Percentiles rank a stretch among this genome's conserved stretches.
Evolutionary conservation across 257 asterid species (phyloP).

Genomic region (Nyctanthes arbortristis): DNA sequence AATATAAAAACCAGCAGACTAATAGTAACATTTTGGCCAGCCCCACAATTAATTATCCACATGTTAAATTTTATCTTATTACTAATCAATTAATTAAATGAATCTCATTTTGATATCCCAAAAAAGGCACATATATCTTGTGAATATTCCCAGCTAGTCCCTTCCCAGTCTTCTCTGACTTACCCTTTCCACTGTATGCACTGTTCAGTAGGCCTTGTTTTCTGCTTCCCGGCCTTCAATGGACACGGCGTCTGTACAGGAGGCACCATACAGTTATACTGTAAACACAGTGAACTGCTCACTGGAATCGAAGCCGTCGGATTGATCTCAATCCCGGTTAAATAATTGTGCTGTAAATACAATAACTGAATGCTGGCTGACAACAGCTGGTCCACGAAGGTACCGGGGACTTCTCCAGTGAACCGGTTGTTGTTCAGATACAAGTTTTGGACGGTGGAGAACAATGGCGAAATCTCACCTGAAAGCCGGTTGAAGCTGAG

Average conservation of each 20-base stretch:
- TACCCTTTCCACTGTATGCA: constrained; percentile 73
- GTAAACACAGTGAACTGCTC: constrained; percentile 77
- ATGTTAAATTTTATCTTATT: constrained; percentile 4
- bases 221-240: constrained; percentile 77
- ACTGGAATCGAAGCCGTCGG: constrained; percentile 81
- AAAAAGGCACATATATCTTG: constrained; percentile 10
- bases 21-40: background rate
- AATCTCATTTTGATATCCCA: constrained; percentile 1
- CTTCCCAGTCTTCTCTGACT: constrained; percentile 31
- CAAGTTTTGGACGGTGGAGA: constrained; percentile 71
- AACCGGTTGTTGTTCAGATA: constrained; percentile 90
- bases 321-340: constrained; percentile 82
- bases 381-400: constrained; percentile 70
- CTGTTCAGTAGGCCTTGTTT: constrained; percentile 79
- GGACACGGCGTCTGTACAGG: constrained; percentile 91
- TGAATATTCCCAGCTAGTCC: constrained; percentile 27
- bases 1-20: constrained; percentile 17
- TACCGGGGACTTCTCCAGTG: constrained; percentile 71
- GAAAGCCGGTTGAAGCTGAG: constrained; percentile 79
- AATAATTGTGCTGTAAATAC: constrained; percentile 78
- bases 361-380: constrained; percentile 55
- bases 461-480: constrained; percentile 73
- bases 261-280: constrained; percentile 88
- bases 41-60: constrained; percentile 33
- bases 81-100: constrained; percentile 15